Evolutionary conservation across 2,329 filamentous ascomycete genomes (phyloP).

Genomic region (Ophiostoma tasmaniense): DNA sequence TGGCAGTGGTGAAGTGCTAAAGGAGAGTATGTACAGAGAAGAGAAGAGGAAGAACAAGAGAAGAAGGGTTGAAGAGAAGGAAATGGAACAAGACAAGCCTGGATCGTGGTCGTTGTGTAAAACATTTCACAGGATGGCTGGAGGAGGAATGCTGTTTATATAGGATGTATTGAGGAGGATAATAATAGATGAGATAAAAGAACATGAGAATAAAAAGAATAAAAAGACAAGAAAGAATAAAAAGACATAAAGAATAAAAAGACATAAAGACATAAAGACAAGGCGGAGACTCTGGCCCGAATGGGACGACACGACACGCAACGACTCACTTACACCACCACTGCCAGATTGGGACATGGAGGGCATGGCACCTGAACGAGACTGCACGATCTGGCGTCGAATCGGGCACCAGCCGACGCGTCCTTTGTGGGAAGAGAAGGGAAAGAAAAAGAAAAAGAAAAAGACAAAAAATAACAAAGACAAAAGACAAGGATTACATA

Average conservation of each 20-base stretch:
- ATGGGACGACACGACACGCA: neutral
- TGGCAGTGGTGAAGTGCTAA: neutral
- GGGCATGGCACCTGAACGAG: neutral
- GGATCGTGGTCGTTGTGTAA: neutral
- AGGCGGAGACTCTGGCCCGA: neutral
- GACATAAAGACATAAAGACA: neutral
- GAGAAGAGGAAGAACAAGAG: neutral
- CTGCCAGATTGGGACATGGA: neutral
- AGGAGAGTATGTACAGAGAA: neutral
- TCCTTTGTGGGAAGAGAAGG: neutral
- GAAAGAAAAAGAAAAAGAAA: too few species aligned
- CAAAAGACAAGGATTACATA: neutral
- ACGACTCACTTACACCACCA: neutral
- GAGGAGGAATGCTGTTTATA: constrained; percentile 3
- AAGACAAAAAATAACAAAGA: neutral
- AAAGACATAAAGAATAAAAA: neutral
- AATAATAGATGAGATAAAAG: neutral
- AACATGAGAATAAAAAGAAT: neutral
- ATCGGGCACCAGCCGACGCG: neutral
- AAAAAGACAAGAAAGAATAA: neutral
- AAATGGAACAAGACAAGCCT: neutral
- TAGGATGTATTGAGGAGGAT: neutral
- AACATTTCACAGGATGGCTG: neutral
- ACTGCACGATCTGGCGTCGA: neutral
- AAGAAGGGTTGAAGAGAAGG: neutral